Evolutionary conservation across 257 asterid genomes (phyloP), one percentile per base, ranked within the genome.

Genomic region (Paraleonurus japonicus): DNA sequence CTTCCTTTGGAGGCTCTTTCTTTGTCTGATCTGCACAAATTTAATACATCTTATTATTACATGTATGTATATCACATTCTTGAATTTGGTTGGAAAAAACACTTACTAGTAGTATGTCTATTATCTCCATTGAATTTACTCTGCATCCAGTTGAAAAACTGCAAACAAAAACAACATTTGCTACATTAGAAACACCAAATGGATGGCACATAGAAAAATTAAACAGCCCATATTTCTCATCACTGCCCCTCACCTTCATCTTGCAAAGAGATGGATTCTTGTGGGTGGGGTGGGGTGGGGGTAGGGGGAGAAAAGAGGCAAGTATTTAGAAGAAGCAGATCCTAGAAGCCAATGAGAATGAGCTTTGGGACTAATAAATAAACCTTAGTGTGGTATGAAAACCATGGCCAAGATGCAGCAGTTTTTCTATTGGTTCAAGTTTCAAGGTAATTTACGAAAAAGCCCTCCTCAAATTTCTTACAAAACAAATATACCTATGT

Each of bases 111-210:
- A 59, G 37, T 67, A 45, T 70, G 73, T 2, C 51, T 71, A 33
- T 76, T 73, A 39, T 80, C 85, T 61, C 84, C 87, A 79, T 67
- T 83, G 70, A 86, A 72, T 80, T 83, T 86, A 47, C 68, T 86
- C 77, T 86, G 90, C 86, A 86, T 73, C 90, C 88, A 86, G 71
- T 69, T 76, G 66, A 86, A 81, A 76, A 86, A 86, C 90, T 86
- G 85, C 90, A 82, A 5, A 19, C 50, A 71, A 43, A 48, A 65
- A 37, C 16, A 53, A 11, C 28, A 24, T 6, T 62, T 22, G 17
- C 1, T 47, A 60, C 53, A 58, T 9, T 0, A 28, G 54, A 58
- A 48, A 16, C 13, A 16, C 17, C 24, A 9, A 43, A 67, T 9
- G 1, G 16, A 15, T 24, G 19, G 45, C 22, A 35, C n/a, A n/a